These are phyloP conservation scores for Rostrohypoxylon terebratum DNA, from an alignment of 495 filamentous ascomycete species.

Conservation along the genomic window DNA sequence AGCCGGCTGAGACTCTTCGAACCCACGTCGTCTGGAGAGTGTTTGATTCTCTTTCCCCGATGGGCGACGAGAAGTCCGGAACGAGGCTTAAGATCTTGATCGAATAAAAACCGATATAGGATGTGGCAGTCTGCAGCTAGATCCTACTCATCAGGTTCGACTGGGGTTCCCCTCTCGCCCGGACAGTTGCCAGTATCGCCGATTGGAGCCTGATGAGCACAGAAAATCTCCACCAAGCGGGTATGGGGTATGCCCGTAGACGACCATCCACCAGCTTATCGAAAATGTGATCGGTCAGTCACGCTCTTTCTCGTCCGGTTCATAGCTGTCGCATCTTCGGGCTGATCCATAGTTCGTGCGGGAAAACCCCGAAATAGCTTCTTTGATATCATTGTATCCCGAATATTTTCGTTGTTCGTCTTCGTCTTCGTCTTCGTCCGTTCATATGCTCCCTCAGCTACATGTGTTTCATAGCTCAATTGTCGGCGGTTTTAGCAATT, in stretches of 20 bases:
- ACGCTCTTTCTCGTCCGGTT: slow-evolving; percentile 1
- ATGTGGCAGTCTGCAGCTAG: not conserved
- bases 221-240: slow-evolving; percentile 25
- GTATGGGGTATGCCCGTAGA: slow-evolving; percentile 18
- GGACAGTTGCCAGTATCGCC: slow-evolving; percentile 23
- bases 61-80: not conserved
- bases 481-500: slow-evolving; percentile 2
- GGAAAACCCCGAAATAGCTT: slow-evolving; percentile 4
- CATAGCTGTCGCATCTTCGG: not conserved
- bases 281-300: slow-evolving; percentile 19
- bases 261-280: slow-evolving; percentile 15
- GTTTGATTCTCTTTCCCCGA: not conserved
- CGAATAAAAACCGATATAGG: slow-evolving; percentile 16
- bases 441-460: slow-evolving; percentile 6
- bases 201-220: slow-evolving; percentile 28
- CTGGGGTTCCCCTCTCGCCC: slow-evolving; percentile 3
- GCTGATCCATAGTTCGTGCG: not conserved
- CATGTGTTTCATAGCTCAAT: slow-evolving; percentile 12
- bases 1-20: slow-evolving; percentile 4
- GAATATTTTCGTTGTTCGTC: not conserved
- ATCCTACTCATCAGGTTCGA: slow-evolving; percentile 19
- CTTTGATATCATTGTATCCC: not conserved
- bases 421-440: slow-evolving; percentile 2
- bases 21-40: not conserved
- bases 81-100: not conserved